Percentiles rank a stretch among this genome's conserved stretches.
Evolutionary conservation across 257 asterid species (phyloP).

Genomic region (Nyctanthes arbortristis): DNA sequence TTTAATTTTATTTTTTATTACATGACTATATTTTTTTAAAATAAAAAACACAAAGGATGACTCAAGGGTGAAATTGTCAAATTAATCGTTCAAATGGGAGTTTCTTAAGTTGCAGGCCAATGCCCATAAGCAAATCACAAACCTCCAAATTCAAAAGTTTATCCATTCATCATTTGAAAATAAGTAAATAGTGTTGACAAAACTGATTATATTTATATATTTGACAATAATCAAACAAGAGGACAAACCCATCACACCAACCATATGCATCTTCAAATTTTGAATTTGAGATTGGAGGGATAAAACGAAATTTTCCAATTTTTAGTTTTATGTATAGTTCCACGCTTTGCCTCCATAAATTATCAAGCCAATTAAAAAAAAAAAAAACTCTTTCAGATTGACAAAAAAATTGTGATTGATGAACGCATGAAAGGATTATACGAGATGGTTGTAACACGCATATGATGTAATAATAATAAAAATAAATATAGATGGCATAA

Average conservation of each 20-base stretch:
- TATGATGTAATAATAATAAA: no score
- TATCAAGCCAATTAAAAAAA: neutral
- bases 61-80: neutral
- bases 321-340: neutral
- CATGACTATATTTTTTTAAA: no score
- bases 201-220: neutral
- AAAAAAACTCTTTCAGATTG: no score
- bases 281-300: conserved; percentile 8
- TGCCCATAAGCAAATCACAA: neutral
- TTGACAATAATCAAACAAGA: neutral
- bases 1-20: no score
- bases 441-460: no score
- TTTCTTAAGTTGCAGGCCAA: neutral
- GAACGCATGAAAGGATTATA: no score
- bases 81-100: neutral
- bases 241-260: conserved; percentile 3
- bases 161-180: neutral
- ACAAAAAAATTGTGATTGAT: no score
- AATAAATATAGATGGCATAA: no score
- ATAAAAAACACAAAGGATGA: no score
- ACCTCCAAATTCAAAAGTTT: neutral
- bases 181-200: neutral
- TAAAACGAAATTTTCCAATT: neutral
- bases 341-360: neutral
- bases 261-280: neutral